Evolutionary conservation across 176 grass and related monocot genomes (phyloP).

Genomic region (Eragrostis nindensis): DNA sequence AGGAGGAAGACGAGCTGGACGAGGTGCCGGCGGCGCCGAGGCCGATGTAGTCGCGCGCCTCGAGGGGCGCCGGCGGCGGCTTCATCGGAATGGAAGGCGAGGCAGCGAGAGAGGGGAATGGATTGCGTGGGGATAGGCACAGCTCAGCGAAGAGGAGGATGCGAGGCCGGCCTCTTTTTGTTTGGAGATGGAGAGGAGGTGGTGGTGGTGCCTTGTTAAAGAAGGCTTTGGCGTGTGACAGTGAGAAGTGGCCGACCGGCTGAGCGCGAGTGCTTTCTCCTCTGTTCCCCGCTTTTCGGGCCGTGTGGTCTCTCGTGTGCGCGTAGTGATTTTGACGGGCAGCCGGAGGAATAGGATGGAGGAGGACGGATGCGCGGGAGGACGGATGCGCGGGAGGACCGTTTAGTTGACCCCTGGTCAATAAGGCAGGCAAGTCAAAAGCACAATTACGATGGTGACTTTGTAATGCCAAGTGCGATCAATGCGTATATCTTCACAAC

Average conservation of each 20-base stretch:
- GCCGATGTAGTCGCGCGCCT: constrained; percentile 63
- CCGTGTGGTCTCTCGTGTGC: constrained; percentile 32
- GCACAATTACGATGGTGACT: not conserved
- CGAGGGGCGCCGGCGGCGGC: constrained; percentile 30
- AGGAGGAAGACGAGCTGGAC: constrained; percentile 10
- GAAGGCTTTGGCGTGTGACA: not conserved
- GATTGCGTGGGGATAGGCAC: not conserved
- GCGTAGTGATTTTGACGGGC: not conserved
- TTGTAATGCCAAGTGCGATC: not conserved
- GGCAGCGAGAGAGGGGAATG: not conserved
- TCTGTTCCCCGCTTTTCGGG: constrained; percentile 42
- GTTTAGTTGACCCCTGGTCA: not conserved
- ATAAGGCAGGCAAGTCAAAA: constrained; percentile 2
- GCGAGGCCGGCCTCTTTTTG: not conserved
- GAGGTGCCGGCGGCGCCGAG: constrained; percentile 7
- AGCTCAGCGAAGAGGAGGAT: not conserved
- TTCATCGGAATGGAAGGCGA: constrained; percentile 15
- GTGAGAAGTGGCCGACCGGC: constrained; percentile 59
- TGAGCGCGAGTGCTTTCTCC: constrained; percentile 19
- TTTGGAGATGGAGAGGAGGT: constrained; percentile 11
- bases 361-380: not conserved
- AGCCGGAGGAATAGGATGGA: not conserved
- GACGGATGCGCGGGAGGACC: not conserved
- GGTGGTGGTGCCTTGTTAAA: not conserved
- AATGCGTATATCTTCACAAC: not conserved